phyloP scores from a whole-genome alignment of 306 rosid species.

The Argentina anserina region DNA sequence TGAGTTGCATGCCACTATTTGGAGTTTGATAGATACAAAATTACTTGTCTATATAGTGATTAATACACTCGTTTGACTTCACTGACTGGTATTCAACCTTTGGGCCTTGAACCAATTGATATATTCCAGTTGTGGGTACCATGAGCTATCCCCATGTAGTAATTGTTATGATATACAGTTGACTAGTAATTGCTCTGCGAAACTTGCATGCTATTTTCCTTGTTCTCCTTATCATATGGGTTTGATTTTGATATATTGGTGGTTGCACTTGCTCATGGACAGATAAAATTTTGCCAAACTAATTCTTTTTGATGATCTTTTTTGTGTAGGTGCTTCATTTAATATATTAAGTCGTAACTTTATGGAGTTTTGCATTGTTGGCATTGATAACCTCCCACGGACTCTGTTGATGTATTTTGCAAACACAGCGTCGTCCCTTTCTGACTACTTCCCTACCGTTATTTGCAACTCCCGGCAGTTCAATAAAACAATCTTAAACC shows the following conservation, averaged over 20 bases:
- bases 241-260: neutral
- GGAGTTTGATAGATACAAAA: slow-evolving; percentile 1
- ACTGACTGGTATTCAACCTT: neutral
- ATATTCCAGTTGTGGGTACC: neutral
- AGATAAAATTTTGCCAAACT: slow-evolving; percentile 8
- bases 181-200: neutral
- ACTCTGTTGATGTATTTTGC: slow-evolving; percentile 82
- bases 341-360: slow-evolving; percentile 64
- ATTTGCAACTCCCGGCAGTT: slow-evolving; percentile 72
- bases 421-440: slow-evolving; percentile 70
- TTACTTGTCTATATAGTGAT: neutral
- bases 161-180: neutral
- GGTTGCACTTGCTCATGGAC: neutral
- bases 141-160: neutral
- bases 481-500: slow-evolving; percentile 70
- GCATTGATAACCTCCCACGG: slow-evolving; percentile 88
- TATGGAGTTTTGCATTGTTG: slow-evolving; percentile 78
- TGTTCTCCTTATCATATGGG: neutral
- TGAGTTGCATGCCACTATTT: neutral
- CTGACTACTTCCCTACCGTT: slow-evolving; percentile 81
- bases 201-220: no score
- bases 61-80: neutral
- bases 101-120: neutral
- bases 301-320: slow-evolving; percentile 12
- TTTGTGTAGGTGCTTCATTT: slow-evolving; percentile 71